These are phyloP conservation scores for Boletellus sp. DNA, from an alignment of 768 basidiomycete genomes.

Conservation along the genomic window DNA sequence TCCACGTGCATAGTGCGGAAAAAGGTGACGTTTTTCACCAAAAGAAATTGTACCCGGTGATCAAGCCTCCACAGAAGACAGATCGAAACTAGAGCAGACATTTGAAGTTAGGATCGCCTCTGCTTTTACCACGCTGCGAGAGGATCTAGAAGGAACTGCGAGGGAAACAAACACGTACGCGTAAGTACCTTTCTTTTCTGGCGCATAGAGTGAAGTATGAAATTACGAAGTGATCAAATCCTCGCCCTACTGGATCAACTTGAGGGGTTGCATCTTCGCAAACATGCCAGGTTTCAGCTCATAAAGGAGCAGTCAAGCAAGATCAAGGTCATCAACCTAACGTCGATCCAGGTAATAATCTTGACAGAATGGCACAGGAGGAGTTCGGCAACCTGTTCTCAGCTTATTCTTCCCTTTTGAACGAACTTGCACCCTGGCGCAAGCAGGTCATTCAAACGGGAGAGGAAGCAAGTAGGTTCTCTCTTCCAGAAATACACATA, in stretches of 20 bases:
- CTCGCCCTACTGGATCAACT: slow-evolving; percentile 19
- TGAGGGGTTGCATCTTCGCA: slow-evolving; percentile 19
- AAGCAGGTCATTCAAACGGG: slow-evolving; percentile 30
- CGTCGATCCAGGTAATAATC: background rate
- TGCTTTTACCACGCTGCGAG: slow-evolving; percentile 15
- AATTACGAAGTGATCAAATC: slow-evolving; percentile 16
- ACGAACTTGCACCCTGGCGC: slow-evolving; percentile 33
- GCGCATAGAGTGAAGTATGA: background rate
- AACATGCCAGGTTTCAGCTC: slow-evolving; percentile 4
- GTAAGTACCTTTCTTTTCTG: slow-evolving; percentile 17
- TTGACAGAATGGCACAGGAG: slow-evolving; percentile 15
- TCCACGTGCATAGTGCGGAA: slow-evolving; percentile 3
- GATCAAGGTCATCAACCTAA: slow-evolving; percentile 16
- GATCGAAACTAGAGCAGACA: slow-evolving; percentile 14
- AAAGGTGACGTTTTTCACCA: slow-evolving; percentile 9
- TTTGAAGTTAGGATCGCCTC: slow-evolving; percentile 19
- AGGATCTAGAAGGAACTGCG: slow-evolving; percentile 7
- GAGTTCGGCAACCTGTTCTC: slow-evolving; percentile 23
- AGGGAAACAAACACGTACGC: slow-evolving; percentile 28
- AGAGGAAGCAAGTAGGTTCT: slow-evolving; percentile 32
- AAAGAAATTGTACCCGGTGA: background rate
- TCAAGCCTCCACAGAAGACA: slow-evolving; percentile 4
- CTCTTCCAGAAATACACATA: background rate
- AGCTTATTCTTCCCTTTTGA: slow-evolving; percentile 23
- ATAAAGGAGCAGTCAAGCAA: slow-evolving; percentile 5